Evolutionary conservation across 2,329 filamentous ascomycete genomes (phyloP), one percentile per base, ranked within the genome.

Genomic region (Fusarium nematophilum): DNA sequence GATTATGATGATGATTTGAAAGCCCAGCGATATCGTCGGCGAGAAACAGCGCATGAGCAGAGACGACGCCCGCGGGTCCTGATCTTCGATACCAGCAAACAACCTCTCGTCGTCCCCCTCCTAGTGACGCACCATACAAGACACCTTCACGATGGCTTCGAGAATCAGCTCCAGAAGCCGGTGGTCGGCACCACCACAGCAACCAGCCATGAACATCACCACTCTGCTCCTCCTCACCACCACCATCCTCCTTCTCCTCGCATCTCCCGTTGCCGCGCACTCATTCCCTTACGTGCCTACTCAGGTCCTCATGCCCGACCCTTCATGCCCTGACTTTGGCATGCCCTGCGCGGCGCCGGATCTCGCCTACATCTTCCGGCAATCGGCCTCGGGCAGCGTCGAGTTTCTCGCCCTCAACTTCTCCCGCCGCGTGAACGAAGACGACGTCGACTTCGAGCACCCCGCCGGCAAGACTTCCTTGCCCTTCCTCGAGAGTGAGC

Each of bases 271-370:
- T 30, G 67, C 74, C 6, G 78, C 81, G 45, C 78, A 81, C 66
- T 73, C 73, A 42, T 82, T 92, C 46, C 92, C 92, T 21, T 96
- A 96, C 78, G 87, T 88, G 50, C 90, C 92, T 3, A 92, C 92
- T 0, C 86, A 85, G 25, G 83, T 96, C 46, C 83, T 94, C 53
- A 81, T 87, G 38, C 79, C 83, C 6, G 70, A 75, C 53, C 53
- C 53, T 6, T 50, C 65, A n/a, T 76, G 75, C 54, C 73, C 79
- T 47, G 80, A 83, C 57, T 73, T 78, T 17, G 77, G 78, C 9
- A 53, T 67, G 27, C 52, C 64, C 25, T 73, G 70, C 68, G 69
- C 66, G 61, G 73, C 64, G 49, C 72, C 62, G 57, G 80, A 85
- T 14, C 72, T 85, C 26, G 87, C 87, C 55, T 96, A 95, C 73